These are phyloP conservation scores for Thielaviopsis ethacetica DNA, from an alignment of 2,329 filamentous ascomycete genomes.

Conservation along the genomic window DNA sequence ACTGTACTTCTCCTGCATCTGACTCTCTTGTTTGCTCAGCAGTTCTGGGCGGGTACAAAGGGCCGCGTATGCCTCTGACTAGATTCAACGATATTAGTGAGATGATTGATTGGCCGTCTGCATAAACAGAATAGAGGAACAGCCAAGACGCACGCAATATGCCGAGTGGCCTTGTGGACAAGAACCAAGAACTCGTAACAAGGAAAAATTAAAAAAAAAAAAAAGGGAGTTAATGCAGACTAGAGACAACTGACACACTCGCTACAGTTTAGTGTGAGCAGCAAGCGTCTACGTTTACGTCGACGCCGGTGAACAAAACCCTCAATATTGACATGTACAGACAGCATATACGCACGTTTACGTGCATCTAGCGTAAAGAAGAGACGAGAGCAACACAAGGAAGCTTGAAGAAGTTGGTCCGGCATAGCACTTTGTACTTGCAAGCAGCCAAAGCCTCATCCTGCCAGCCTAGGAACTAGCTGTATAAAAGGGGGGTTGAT, in stretches of 20 bases:
- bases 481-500: too few relatives aligned
- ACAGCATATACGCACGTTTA: not conserved
- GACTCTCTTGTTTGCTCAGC: not conserved
- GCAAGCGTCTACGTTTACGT: not conserved
- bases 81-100: not conserved
- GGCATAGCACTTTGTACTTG: too few relatives aligned
- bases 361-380: not conserved
- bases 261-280: not conserved
- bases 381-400: not conserved
- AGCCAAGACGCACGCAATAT: not conserved
- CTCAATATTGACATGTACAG: not conserved
- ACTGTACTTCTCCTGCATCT: too few relatives aligned
- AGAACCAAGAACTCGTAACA: too few relatives aligned
- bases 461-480: too few relatives aligned
- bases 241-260: not conserved
- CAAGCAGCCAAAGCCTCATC: not conserved
- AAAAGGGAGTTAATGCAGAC: not conserved
- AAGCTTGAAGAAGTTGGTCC: too few relatives aligned
- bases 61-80: not conserved
- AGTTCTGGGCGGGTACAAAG: not conserved
- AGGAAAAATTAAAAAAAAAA: not conserved
- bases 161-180: not conserved
- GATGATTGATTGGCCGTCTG: not conserved
- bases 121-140: not conserved
- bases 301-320: not conserved